Percentiles rank a stretch among this genome's conserved stretches.
phyloP scores from a whole-genome alignment of 2,329 filamentous ascomycete genomes.

The Colletotrichum kahawae region DNA sequence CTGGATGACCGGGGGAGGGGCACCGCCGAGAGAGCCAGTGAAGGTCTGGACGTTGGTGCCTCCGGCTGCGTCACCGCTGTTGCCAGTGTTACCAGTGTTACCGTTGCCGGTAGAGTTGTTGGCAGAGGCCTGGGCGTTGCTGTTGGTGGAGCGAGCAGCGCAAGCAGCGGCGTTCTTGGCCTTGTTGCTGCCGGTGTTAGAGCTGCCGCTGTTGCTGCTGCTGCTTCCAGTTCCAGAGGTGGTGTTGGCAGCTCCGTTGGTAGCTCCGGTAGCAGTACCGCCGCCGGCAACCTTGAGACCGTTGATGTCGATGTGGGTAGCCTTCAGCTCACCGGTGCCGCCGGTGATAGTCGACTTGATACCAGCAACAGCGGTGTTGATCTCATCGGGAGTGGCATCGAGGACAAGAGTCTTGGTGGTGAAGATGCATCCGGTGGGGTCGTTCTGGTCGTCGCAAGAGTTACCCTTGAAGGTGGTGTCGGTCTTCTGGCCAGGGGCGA shows the following conservation, averaged over 20 bases:
- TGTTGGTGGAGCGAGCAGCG: neutral
- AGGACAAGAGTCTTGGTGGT: constrained; percentile 57
- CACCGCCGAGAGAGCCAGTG: constrained; percentile 46
- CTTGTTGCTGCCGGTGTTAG: neutral
- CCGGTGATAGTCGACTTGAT: constrained; percentile 33
- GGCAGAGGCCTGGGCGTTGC: neutral
- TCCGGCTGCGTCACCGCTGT: constrained; percentile 16
- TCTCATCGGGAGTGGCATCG: constrained; percentile 59
- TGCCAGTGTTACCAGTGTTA: neutral
- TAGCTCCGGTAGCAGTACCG: neutral
- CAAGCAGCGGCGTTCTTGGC: neutral
- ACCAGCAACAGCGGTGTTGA: constrained; percentile 49
- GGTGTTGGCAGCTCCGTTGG: neutral
- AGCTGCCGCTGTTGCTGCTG: neutral
- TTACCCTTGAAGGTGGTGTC: constrained; percentile 53
- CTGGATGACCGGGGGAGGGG: constrained; percentile 45
- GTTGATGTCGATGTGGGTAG: constrained; percentile 29
- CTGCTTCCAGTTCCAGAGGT: neutral
- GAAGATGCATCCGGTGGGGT: constrained; percentile 61
- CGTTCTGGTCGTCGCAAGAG: constrained; percentile 55
- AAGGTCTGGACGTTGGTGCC: constrained; percentile 49
- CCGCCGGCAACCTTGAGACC: constrained; percentile 26
- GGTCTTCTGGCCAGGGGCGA: constrained; percentile 41
- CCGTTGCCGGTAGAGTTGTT: constrained; percentile 1
- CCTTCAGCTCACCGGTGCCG: constrained; percentile 34